phyloP scores from a whole-genome alignment of 441 rosid genomes.

The Mallotus repandus region DNA sequence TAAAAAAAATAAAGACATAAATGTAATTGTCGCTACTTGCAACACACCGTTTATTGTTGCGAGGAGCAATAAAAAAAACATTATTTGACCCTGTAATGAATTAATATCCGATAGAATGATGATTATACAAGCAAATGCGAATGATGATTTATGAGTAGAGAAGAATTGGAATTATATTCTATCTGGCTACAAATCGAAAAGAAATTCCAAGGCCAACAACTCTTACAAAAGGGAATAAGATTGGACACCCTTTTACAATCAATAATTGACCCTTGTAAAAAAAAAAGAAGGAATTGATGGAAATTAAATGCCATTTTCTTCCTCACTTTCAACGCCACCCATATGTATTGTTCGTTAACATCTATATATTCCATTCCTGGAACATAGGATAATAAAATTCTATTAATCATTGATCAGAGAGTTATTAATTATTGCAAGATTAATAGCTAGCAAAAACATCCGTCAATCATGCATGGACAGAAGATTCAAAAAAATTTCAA shows the following conservation, averaged over 20 bases:
- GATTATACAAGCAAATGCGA: no score
- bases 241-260: no score
- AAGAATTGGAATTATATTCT: not conserved
- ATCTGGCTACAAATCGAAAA: not conserved
- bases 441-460: not conserved
- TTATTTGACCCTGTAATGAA: no score
- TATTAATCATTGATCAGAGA: not conserved
- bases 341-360: not conserved
- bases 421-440: not conserved
- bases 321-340: not conserved
- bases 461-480: not conserved
- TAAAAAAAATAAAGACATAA: no score
- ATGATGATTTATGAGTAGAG: not conserved
- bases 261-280: not conserved
- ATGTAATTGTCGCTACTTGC: no score
- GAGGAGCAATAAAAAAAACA: no score
- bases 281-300: not conserved
- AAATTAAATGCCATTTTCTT: not conserved
- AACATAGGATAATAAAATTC: no score
- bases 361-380: not conserved
- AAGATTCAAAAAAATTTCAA: slow-evolving; percentile 38
- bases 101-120: no score
- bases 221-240: not conserved
- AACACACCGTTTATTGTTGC: no score
- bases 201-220: not conserved